Evolutionary conservation across 768 basidiomycete genomes (phyloP).

Genomic region (Candolleomyces aberdarensis): DNA sequence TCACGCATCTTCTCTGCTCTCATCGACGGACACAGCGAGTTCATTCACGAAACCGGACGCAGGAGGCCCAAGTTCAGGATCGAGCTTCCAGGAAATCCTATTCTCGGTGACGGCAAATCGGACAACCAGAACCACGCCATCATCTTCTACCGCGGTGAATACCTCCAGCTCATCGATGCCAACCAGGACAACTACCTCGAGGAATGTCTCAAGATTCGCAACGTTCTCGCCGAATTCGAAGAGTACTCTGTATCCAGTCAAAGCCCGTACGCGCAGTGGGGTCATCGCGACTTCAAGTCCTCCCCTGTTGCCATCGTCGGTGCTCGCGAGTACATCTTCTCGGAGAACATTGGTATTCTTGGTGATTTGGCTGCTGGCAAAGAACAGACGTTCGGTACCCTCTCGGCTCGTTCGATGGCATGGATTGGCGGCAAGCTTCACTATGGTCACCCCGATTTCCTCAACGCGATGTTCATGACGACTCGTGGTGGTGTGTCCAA

Average conservation of each 20-base stretch:
- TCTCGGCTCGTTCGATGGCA: constrained; percentile 92
- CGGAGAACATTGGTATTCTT: constrained; percentile 98
- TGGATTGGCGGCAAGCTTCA: constrained; percentile 99
- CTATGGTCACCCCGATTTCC: constrained; percentile 99
- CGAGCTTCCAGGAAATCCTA: constrained; percentile 97
- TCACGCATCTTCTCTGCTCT: constrained; percentile 92
- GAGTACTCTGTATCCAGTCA: constrained; percentile 83
- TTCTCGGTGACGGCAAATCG: constrained; percentile 97
- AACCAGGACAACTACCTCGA: constrained; percentile 99
- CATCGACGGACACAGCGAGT: constrained; percentile 98
- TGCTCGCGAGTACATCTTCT: constrained; percentile 99
- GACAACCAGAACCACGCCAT: constrained; percentile 99
- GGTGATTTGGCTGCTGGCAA: constrained; percentile 98
- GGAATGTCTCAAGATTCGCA: constrained; percentile 98
- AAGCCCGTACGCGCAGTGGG: constrained; percentile 91
- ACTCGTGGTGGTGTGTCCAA: constrained; percentile 98
- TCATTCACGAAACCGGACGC: constrained; percentile 82
- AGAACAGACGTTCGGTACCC: constrained; percentile 98
- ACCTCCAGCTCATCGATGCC: constrained; percentile 98
- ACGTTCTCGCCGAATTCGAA: constrained; percentile 97
- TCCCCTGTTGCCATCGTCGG: constrained; percentile 96
- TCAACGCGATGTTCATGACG: constrained; percentile 96
- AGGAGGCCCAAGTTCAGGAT: constrained; percentile 96
- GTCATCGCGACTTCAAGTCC: constrained; percentile 82
- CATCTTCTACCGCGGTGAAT: constrained; percentile 99